A percentile compares a stretch with the other conserved stretches of the same genome.
phyloP scores from a whole-genome alignment of 441 rosid genomes.

The Mallotus repandus region DNA sequence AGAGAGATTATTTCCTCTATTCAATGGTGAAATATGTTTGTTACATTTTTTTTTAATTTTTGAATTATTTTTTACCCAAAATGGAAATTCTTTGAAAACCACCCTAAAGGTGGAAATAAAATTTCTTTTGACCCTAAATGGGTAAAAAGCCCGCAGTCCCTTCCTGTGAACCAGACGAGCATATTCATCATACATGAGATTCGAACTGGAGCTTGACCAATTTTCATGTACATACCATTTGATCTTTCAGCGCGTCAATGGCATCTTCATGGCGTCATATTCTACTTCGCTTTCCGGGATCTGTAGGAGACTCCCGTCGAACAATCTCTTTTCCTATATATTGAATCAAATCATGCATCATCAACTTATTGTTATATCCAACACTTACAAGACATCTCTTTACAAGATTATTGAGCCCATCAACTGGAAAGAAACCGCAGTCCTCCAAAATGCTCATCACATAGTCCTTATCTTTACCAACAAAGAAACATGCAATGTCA shows the following conservation, averaged over 20 bases:
- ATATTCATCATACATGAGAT: too few relatives aligned
- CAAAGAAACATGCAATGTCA: conserved; percentile 36
- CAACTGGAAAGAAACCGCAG: conserved; percentile 17
- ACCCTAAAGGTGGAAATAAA: too few relatives aligned
- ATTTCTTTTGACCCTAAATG: too few relatives aligned
- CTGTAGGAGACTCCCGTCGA: conserved; percentile 20
- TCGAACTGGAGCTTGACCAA: not conserved
- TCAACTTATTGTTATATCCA: conserved; percentile 10
- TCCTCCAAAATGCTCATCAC: conserved; percentile 23
- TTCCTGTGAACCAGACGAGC: too few relatives aligned
- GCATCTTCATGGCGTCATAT: conserved; percentile 4
- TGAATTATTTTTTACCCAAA: too few relatives aligned
- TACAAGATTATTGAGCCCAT: conserved; percentile 18
- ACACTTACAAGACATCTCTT: conserved; percentile 17
- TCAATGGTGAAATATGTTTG: too few relatives aligned
- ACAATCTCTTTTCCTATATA: conserved; percentile 56
- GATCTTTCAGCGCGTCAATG: not conserved
- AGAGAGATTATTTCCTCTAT: too few relatives aligned
- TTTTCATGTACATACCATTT: not conserved
- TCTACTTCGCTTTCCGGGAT: not conserved
- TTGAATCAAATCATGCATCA: conserved; percentile 34
- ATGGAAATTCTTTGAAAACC: too few relatives aligned
- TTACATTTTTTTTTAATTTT: too few relatives aligned
- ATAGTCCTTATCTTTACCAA: conserved; percentile 17
- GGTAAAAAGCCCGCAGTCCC: too few relatives aligned